These are phyloP conservation scores for Monilinia laxa DNA, from an alignment of 2,329 filamentous ascomycete genomes.

Conservation along the genomic window DNA sequence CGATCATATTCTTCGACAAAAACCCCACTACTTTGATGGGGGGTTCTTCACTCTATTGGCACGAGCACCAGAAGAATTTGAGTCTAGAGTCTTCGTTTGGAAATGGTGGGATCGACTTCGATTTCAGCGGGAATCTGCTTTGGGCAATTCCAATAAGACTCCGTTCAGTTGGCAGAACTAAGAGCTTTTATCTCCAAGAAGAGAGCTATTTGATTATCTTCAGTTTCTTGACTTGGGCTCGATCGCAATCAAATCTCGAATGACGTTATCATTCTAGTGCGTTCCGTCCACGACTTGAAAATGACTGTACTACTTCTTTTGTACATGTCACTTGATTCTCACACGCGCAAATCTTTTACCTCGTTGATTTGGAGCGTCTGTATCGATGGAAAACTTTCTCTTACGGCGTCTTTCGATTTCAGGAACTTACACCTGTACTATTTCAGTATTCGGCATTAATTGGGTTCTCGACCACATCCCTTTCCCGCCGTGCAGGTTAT, in stretches of 20 bases:
- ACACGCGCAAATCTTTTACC: no score
- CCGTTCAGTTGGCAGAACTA: neutral
- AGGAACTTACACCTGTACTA: neutral
- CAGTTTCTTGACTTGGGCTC: no score
- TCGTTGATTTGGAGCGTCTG: no score
- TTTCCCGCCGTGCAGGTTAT: neutral
- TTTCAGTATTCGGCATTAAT: neutral
- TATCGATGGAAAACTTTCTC: no score
- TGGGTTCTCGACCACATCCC: neutral
- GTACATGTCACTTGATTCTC: no score
- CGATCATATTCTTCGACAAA: neutral
- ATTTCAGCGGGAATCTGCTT: neutral
- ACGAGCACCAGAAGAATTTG: conserved; percentile 1
- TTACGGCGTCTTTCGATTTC: no score
- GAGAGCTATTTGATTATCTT: no score
- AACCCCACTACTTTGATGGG: neutral
- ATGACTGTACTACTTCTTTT: no score
- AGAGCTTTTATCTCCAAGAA: no score
- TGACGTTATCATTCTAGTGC: no score
- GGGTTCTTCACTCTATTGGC: conserved; percentile 2
- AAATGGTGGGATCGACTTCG: neutral
- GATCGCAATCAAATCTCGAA: no score
- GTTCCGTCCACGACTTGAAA: no score
- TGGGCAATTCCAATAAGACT: neutral
- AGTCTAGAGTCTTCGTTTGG: neutral